Evolutionary conservation across 2,329 filamentous ascomycete species (phyloP).

Genomic region (Calonectria naviculata): DNA sequence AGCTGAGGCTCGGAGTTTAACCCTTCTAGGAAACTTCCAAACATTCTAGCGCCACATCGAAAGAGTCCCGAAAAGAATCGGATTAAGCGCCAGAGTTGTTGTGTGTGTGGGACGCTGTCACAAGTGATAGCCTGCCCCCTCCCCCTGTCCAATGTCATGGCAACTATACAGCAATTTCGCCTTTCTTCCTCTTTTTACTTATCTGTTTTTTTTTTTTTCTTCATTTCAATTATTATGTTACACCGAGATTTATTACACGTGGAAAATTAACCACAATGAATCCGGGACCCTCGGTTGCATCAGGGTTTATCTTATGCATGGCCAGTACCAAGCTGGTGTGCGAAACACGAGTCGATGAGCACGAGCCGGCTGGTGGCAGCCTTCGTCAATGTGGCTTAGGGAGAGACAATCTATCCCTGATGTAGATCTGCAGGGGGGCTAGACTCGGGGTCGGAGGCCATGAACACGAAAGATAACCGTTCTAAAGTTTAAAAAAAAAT

Average conservation of each 20-base stretch:
- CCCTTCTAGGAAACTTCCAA: slow-evolving; percentile 24
- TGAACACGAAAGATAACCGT: slow-evolving; percentile 16
- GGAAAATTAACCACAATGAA: neutral
- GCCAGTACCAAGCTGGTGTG: neutral
- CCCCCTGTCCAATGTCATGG: too few relatives aligned
- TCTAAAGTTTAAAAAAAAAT: slow-evolving; percentile 12
- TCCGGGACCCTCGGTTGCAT: neutral
- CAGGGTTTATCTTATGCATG: neutral
- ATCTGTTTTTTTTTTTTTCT: too few relatives aligned
- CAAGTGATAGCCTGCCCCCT: neutral
- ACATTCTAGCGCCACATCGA: slow-evolving; percentile 38
- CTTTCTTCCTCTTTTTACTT: neutral
- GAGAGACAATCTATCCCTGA: slow-evolving; percentile 15
- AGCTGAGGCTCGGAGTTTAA: slow-evolving; percentile 7
- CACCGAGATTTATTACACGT: neutral
- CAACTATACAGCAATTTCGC: neutral
- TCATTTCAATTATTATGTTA: neutral
- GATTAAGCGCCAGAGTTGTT: neutral
- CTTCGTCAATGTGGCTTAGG: slow-evolving; percentile 15
- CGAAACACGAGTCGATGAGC: slow-evolving; percentile 1
- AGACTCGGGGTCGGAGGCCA: neutral
- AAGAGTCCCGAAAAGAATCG: slow-evolving; percentile 22
- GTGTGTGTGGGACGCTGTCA: neutral
- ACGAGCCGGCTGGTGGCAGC: neutral
- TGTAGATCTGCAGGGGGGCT: slow-evolving; percentile 22